Evolutionary conservation across 2,329 filamentous ascomycete species (phyloP).

Genomic region (Cadophora gregata): DNA sequence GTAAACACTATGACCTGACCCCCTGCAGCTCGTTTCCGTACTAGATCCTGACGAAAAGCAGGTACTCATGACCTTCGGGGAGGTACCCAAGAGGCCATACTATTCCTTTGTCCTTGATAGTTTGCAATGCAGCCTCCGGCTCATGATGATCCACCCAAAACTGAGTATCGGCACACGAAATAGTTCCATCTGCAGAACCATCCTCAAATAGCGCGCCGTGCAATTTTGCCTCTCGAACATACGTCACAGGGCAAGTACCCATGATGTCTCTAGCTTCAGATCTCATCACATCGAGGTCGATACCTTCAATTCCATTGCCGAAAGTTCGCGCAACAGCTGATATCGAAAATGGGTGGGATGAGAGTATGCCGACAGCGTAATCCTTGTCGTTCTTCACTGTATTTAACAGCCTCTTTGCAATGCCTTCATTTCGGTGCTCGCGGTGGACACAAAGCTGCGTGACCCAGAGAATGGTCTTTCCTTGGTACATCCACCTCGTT

Average conservation of each 20-base stretch:
- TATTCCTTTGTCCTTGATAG: constrained; percentile 10
- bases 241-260: constrained; percentile 21
- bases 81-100: constrained; percentile 27
- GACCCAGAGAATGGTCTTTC: constrained; percentile 17
- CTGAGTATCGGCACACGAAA: constrained; percentile 20
- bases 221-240: constrained; percentile 25
- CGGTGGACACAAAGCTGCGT: constrained; percentile 23
- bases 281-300: constrained; percentile 5
- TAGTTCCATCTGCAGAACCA: background rate
- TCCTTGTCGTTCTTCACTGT: background rate
- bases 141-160: constrained; percentile 32
- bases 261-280: constrained; percentile 16
- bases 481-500: constrained; percentile 10
- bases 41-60: constrained; percentile 5
- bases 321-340: constrained; percentile 17
- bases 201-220: constrained; percentile 20
- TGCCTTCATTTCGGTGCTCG: constrained; percentile 18
- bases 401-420: constrained; percentile 17
- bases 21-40: too few species aligned
- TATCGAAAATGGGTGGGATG: constrained; percentile 23
- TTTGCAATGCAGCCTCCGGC: constrained; percentile 19
- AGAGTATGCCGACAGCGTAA: constrained; percentile 20
- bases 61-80: constrained; percentile 27
- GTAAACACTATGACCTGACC: background rate
- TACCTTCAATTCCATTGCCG: constrained; percentile 1